These are phyloP conservation scores for Ceratonia siliqua DNA, from an alignment of 306 rosid genomes.

Conservation along the genomic window DNA sequence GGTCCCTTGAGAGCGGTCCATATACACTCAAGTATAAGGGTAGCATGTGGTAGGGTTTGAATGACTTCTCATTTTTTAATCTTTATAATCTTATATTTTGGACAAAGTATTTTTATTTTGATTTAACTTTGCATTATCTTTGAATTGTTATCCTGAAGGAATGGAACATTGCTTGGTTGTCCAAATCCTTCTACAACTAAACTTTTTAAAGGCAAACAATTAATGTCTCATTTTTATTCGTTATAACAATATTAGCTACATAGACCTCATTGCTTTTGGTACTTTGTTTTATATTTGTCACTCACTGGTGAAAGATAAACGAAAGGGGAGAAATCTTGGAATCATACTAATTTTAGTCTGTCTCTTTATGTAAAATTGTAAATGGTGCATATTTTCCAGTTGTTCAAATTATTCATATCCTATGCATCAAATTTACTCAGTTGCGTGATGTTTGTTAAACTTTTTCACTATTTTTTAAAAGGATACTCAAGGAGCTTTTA, in stretches of 20 bases:
- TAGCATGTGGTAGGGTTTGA: constrained; percentile 79
- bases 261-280: background rate
- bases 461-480: background rate
- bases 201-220: background rate
- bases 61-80: background rate
- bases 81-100: too few species aligned
- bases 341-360: background rate
- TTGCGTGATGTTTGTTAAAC: background rate
- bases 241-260: background rate
- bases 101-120: background rate
- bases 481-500: background rate
- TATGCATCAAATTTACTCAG: background rate
- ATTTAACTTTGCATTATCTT: background rate
- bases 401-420: background rate
- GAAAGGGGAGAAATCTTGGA: background rate
- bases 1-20: constrained; percentile 85
- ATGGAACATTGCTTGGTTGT: background rate
- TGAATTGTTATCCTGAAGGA: background rate
- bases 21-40: constrained; percentile 82
- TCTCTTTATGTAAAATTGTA: too few species aligned
- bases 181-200: background rate
- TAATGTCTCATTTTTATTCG: too few species aligned
- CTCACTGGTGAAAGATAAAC: background rate
- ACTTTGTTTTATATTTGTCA: background rate
- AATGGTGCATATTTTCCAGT: background rate